Evolutionary conservation across 2,329 filamentous ascomycete species (phyloP), one percentile per base, ranked within the genome.

Genomic region (Rhytidhysteron rufulum): DNA sequence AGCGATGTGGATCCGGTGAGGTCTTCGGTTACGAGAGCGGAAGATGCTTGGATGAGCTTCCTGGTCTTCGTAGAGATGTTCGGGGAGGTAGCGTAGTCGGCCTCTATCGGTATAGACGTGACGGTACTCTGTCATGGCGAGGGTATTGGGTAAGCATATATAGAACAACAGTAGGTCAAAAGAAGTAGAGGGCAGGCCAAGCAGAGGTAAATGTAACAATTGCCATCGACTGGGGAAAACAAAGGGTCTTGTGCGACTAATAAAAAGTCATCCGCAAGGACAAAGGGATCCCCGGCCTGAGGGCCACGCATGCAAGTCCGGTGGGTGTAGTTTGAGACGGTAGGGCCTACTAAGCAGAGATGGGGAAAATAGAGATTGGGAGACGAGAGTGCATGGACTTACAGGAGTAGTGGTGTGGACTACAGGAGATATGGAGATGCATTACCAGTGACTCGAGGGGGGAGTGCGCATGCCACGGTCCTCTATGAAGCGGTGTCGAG

Each of bases 1-100:
- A 43, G 67, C 68, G 43, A 79, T 78, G 56, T 76, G 73, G 44
- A 80, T 79, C 31, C 74, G 76, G 50, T 78, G 75, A 31, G 74
- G 75, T 54, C 75, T 67, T 48, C 74, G 70, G 43, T 62, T 70
- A 49, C 75, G 71, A 41, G 68, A 69, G 53, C 72, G 70, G 55
- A 75, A 78, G 49, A 70, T 43, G 45, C 57, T 55, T 31, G 50
- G 56, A 24, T 54, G 53, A 24, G 51, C 40, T 24, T 47, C 49
- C 24, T 45, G 40, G 22, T 57, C 51, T 16, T 57, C 51, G 49
- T 51, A 48, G 16, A 60, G 48, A 35, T 64, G 55, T 35, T 65
- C 63, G 38, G 63, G 63, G 15, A 66, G 55, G 41, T 67, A 67
- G 34, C 58, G 54, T 37, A 67, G 52, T 31, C 60, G 60, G 41